phyloP scores from a whole-genome alignment of 129 eudicot genomes.

The Scalesia atractyloides region DNA sequence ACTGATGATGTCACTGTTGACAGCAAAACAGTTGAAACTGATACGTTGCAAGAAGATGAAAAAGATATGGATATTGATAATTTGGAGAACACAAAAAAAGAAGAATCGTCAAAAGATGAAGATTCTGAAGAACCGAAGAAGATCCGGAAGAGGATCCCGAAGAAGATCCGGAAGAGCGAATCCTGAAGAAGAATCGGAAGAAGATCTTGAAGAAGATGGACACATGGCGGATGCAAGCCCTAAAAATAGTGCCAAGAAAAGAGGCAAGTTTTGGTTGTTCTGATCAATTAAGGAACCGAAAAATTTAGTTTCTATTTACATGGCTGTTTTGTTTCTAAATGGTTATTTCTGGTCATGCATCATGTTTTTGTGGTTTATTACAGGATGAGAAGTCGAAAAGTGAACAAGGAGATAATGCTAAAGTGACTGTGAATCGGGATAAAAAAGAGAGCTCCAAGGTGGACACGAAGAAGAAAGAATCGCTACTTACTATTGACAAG shows the following conservation, averaged over 20 bases:
- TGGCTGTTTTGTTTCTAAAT: no score
- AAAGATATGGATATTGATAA: constrained; percentile 25
- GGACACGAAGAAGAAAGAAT: constrained; percentile 38
- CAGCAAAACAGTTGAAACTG: constrained; percentile 33
- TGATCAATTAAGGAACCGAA: not conserved
- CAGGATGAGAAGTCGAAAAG: constrained; percentile 47
- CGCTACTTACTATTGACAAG: constrained; percentile 53
- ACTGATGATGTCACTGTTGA: constrained; percentile 36
- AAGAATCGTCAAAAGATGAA: constrained; percentile 65
- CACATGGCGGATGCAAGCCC: constrained; percentile 52
- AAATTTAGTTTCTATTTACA: no score
- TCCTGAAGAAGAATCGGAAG: constrained; percentile 21
- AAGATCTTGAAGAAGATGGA: constrained; percentile 55
- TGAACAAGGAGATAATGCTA: constrained; percentile 29
- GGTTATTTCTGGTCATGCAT: no score
- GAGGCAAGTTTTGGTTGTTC: constrained; percentile 34
- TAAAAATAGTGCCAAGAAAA: constrained; percentile 6
- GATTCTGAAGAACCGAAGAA: constrained; percentile 32
- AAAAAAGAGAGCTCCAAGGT: constrained; percentile 13
- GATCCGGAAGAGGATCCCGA: constrained; percentile 14
- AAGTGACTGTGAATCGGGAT: constrained; percentile 36
- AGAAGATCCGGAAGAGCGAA: constrained; percentile 22
- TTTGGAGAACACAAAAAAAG: constrained; percentile 45
- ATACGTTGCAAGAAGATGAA: constrained; percentile 33
- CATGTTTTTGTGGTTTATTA: not conserved